Conservation (phyloP, 257 asterid species). For the Avicennia marina region DNA sequence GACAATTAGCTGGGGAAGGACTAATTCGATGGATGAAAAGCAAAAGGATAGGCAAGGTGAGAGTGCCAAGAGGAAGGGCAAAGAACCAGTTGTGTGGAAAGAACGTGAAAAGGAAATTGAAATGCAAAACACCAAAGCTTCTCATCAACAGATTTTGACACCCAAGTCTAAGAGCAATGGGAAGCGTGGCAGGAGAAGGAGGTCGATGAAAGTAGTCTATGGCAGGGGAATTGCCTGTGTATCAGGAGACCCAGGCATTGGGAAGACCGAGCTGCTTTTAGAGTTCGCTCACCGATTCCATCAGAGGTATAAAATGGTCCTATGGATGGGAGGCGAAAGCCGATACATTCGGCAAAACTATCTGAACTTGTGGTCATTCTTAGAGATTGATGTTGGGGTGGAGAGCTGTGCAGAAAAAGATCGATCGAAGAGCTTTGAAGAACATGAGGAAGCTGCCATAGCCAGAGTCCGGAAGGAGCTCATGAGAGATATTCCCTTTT, state of each 20-base stretch:
- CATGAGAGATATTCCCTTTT: slow-evolving; percentile 77
- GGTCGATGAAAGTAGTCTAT: slow-evolving; percentile 59
- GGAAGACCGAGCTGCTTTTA: slow-evolving; percentile 83
- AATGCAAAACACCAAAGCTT: slow-evolving; percentile 53
- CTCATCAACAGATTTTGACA: slow-evolving; percentile 26
- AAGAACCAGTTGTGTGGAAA: slow-evolving; percentile 79
- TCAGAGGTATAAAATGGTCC: slow-evolving; percentile 82
- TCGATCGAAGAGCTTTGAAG: slow-evolving; percentile 79
- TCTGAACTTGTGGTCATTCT: slow-evolving; percentile 69
- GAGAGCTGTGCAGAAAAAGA: slow-evolving; percentile 50
- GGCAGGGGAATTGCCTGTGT: slow-evolving; percentile 92
- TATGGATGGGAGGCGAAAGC: slow-evolving; percentile 95
- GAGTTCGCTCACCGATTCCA: slow-evolving; percentile 79
- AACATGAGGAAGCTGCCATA: slow-evolving; percentile 84
- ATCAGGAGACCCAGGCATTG: slow-evolving; percentile 89
- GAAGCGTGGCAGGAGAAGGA: slow-evolving; percentile 50
- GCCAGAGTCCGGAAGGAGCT: slow-evolving; percentile 80
- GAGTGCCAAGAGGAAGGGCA: slow-evolving; percentile 58
- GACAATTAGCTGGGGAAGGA: slow-evolving; percentile 73
- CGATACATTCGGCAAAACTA: slow-evolving; percentile 74
- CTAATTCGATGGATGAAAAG: slow-evolving; percentile 59
- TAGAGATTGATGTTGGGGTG: slow-evolving; percentile 75
- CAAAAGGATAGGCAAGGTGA: slow-evolving; percentile 31
- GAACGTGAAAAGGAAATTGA: slow-evolving; percentile 87
- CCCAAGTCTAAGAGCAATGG: slow-evolving; percentile 37